Percentiles rank a stretch among this genome's conserved stretches.
These are phyloP conservation scores for Naegleria fowleri DNA, from an alignment of 208 protist genomes.

Conservation along the genomic window DNA sequence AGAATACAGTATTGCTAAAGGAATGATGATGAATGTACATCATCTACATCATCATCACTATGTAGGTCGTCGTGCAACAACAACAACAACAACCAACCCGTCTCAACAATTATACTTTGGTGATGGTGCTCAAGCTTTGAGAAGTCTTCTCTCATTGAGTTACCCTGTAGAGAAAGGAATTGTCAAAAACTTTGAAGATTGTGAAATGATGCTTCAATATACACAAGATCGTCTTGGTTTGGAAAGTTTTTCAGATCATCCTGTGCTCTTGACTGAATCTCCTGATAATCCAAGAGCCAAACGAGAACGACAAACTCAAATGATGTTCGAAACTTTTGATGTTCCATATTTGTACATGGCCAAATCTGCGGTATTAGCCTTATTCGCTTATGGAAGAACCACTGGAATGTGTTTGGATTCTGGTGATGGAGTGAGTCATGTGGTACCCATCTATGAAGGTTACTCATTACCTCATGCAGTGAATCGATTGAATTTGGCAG, in stretches of 20 bases:
- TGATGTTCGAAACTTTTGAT: constrained; percentile 31
- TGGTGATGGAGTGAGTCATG: background rate
- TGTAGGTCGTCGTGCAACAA: too few relatives aligned
- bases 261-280: constrained; percentile 28
- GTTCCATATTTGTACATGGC: constrained; percentile 14
- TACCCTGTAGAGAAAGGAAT: constrained; percentile 37
- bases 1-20: background rate
- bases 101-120: constrained; percentile 31
- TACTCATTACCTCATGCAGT: constrained; percentile 72
- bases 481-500: constrained; percentile 86
- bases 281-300: constrained; percentile 26
- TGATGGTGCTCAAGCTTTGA: constrained; percentile 31
- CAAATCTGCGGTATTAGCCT: constrained; percentile 17
- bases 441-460: constrained; percentile 56
- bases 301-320: constrained; percentile 23
- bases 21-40: too few relatives aligned
- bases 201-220: background rate
- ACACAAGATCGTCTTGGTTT: background rate
- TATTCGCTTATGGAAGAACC: constrained; percentile 37
- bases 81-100: too few relatives aligned
- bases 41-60: too few relatives aligned
- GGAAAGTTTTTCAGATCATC: background rate
- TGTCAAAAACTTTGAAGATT: constrained; percentile 33
- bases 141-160: constrained; percentile 19
- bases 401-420: background rate